Base-by-base conservation (phyloP, 768 basidiomycete genomes). In the Dacryopinax spathularia region DNA sequence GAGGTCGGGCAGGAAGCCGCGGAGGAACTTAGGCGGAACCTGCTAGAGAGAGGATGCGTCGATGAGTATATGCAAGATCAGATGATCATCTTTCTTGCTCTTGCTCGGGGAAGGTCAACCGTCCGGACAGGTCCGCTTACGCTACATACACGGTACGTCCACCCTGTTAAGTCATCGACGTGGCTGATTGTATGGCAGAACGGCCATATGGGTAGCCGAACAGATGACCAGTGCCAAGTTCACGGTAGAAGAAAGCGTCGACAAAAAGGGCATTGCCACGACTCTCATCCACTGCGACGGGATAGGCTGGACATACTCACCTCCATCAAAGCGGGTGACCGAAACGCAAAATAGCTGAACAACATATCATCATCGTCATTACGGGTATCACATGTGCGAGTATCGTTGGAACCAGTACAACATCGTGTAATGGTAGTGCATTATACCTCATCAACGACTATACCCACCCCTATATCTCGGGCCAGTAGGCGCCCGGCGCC, bases 61-160 rank as follows among this genome's bases (percentile, higher is more conserved):
- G 89, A 91, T 66, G 88, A 81, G 64, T 75, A 80, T 69, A 63
- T 82, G 68, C 81, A 87, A 77, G 89, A 91, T 71, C 88, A 90
- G 69, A 84, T 89, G 20, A 82, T 89, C 48, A 80, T 89, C 35
- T 84, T 88, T 69, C 81, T 89, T 74, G 86, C 86, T 9, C 77
- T 90, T 18, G 87, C 88, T 9, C 72, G 83, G 60, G 87, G 87
- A 2, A 78, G 68, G 27, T 89, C 86, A 12, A 76, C 75, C 61
- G 75, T 90, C 29, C 77, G 75, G 48, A 79, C 74, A 27, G 80
- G 82, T 1, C 85, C 82, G 2, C 68, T 89, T 34, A 83, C 79
- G 22, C 72, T 87, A 65, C 88, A 90, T 73, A 89, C 88, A 6
- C 79, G 77, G 87, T 86, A 63, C 29, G 74, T 69, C 7, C 20